Evolutionary conservation across 192 early-diverging fungal genomes (phyloP).

Genomic region (Coemansia umbellata): DNA sequence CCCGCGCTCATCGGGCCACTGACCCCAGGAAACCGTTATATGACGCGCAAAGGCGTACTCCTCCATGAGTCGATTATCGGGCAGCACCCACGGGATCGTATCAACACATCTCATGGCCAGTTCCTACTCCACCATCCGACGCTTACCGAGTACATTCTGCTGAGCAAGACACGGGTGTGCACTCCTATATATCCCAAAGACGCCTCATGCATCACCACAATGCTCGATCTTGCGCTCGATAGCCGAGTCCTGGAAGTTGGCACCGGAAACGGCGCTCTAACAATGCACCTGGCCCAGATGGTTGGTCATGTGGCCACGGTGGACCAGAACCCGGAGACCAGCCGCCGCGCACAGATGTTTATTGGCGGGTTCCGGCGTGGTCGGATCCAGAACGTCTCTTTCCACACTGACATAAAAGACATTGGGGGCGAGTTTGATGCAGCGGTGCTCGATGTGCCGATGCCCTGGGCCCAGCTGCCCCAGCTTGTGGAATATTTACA

Average conservation of each 20-base stretch:
- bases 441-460: conserved; percentile 42
- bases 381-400: no score
- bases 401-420: no score
- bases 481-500: conserved; percentile 13
- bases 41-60: conserved; percentile 13
- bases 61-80: conserved; percentile 30
- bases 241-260: conserved; percentile 63
- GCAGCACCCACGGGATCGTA: conserved; percentile 8
- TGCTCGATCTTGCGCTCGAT: conserved; percentile 57
- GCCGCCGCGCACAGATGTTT: conserved; percentile 49
- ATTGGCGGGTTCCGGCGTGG: conserved; percentile 53
- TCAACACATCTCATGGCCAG: conserved; percentile 2
- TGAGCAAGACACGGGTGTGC: conserved; percentile 17
- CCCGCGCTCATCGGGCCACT: conserved; percentile 22
- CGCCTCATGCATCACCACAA: conserved; percentile 42
- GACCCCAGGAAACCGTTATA: neutral
- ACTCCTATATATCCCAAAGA: conserved; percentile 69
- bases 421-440: conserved; percentile 36
- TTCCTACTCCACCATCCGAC: conserved; percentile 42
- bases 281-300: conserved; percentile 58
- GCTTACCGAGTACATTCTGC: conserved; percentile 23
- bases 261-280: conserved; percentile 64
- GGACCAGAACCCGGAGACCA: conserved; percentile 46
- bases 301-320: conserved; percentile 57
- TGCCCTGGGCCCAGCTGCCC: conserved; percentile 40